These are phyloP conservation scores for Castanopsis chinensis DNA, from an alignment of 306 rosid genomes.

Conservation along the genomic window DNA sequence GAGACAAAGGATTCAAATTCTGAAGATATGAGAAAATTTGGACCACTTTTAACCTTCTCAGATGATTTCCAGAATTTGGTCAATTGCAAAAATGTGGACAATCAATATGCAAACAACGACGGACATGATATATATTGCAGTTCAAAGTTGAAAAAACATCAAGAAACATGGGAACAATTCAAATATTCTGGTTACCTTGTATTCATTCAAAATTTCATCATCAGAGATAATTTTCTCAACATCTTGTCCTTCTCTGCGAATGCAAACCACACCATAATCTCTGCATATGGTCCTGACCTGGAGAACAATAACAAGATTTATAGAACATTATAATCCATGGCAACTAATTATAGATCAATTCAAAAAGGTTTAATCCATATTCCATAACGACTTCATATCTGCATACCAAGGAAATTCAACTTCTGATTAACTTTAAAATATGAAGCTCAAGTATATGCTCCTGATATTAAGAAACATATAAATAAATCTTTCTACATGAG, in stretches of 20 bases:
- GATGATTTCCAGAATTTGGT: not conserved
- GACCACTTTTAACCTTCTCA: not conserved
- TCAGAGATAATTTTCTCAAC: constrained; percentile 39
- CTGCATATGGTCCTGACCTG: constrained; percentile 48
- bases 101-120: not conserved
- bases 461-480: not conserved
- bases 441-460: not conserved
- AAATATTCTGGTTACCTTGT: constrained; percentile 32
- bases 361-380: not conserved
- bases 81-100: not conserved
- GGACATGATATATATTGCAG: not conserved
- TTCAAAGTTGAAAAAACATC: not conserved
- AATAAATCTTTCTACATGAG: not conserved
- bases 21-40: not conserved
- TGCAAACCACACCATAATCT: constrained; percentile 56
- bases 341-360: not conserved
- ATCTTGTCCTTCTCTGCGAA: constrained; percentile 66
- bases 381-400: not conserved
- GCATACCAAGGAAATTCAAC: not conserved
- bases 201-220: constrained; percentile 36
- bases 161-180: not conserved
- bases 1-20: not conserved
- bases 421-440: not conserved
- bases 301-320: not conserved
- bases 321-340: not conserved